Evolutionary conservation across 2,329 filamentous ascomycete genomes (phyloP), one percentile per base, ranked within the genome.

Genomic region (Furcasterigmium sp.): DNA sequence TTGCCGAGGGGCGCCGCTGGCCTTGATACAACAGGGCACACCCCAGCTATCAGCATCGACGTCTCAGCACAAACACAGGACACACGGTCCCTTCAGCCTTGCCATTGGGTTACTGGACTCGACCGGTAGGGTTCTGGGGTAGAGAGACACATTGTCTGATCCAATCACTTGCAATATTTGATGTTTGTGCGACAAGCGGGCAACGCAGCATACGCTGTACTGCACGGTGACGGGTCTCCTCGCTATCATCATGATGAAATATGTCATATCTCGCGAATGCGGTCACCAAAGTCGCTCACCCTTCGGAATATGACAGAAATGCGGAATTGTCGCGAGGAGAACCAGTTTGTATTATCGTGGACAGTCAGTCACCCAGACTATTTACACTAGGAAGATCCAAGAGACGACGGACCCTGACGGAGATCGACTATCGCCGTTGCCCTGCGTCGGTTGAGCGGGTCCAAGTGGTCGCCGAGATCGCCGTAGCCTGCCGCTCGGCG

Each of bases 81-180:
- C n/a, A 17, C 30, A 34, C 7, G n/a, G 26, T 18, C 38, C 26
- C 23, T 19, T 40, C 38, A 40, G 38, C 38, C 38, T 40, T 40
- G 32, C 26, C 25, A 40, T 40, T 40, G 38, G 38, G 26, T 21
- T 29, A 17, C 30, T 15, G n/a, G 25, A 15, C 28, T 30, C 17
- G 7, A 11, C 23, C 11, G 23, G 38, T 29, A 29, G 38, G 38
- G 38, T 32, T 40, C 38, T 20, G 26, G 17, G 38, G 18, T 40
- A 13, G 18, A 15, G 7, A 6, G n/a, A 40, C 17, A 30, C 7
- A 25, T 9, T 5, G 14, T 18, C 25, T 9, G 5, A 11, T 14
- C 38, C 38, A 40, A 40, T 40, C 26, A 32, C 10, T 9, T 5
- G n/a, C n/a, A n/a, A n/a, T n/a, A n/a, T n/a, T n/a, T n/a, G n/a